Evolutionary conservation across 352 stramenopile species (phyloP), one percentile per base, ranked within the genome.

Genomic region (Sclerospora graminicola): DNA sequence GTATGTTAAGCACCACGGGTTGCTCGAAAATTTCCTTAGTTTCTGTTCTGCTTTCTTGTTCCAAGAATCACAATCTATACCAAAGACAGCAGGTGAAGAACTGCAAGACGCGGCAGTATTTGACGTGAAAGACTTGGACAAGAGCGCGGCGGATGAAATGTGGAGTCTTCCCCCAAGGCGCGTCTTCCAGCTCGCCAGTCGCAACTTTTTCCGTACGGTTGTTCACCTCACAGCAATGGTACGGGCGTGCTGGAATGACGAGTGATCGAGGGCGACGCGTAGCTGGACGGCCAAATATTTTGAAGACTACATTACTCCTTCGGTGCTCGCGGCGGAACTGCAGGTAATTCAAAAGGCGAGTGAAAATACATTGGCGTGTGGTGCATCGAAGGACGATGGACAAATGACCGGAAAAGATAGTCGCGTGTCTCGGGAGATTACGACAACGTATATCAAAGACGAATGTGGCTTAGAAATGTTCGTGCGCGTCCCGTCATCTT

Each of bases 401-500:
- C 76, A 93, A 42, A 93, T 94, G 73, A 77, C 66, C 2, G 79
- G 92, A n/a, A 85, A 84, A 52, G 82, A 81, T 8, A 91, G 78
- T 57, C 72, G 79, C 27, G 82, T 94, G 26, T 92, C 78, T 28
- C 74, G 82, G 2, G 76, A 95, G 62, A 93, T 96, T 56, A 87
- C 72, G 16, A 91, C 87, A 24, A 89, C 79, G 14, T 96, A 96
- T 59, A 47, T 93, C n/a, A 96, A 96, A 60, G 86, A 96, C 45
- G 87, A 96, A 49, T 96, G 84, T 38, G 67, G 76, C 5, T 39
- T 96, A 14, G 84, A 95, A 64, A 95, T 96, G 70, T 69, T 92
- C 5, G 84, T 96, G 43, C 75, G 79, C 32, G 74, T 96, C 18
- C 86, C 87, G 10, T 58, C 70, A 14, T 81, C 80, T 15, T 96